A percentile compares a stretch with the other conserved stretches of the same genome.
Evolutionary conservation across 1,284 basidiomycete species (phyloP).

Genomic region (Athelia sp.): DNA sequence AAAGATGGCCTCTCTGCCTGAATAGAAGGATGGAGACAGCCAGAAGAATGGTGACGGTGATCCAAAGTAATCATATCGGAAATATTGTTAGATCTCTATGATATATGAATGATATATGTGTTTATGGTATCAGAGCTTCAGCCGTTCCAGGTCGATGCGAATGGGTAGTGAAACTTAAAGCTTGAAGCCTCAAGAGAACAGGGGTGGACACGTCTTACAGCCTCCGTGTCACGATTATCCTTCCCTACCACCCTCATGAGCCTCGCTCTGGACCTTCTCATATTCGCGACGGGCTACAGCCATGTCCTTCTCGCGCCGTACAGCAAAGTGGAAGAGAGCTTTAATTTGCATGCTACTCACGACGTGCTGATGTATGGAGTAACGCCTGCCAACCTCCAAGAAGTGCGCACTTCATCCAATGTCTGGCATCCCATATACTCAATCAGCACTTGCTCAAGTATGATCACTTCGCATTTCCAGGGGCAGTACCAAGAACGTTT

Average conservation of each 20-base stretch:
- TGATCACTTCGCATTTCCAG: constrained; percentile 88
- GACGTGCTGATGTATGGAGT: constrained; percentile 83
- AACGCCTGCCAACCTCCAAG: constrained; percentile 31
- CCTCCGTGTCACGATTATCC: too few species aligned
- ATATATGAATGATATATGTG: too few species aligned
- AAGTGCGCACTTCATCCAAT: constrained; percentile 46
- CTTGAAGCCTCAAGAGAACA: too few species aligned
- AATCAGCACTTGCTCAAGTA: constrained; percentile 44
- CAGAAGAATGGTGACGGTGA: too few species aligned
- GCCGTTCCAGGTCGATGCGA: too few species aligned
- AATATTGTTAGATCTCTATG: too few species aligned
- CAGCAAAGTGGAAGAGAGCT: constrained; percentile 97
- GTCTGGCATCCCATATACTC: constrained; percentile 4
- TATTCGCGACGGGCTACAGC: constrained; percentile 51
- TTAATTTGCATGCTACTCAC: constrained; percentile 90
- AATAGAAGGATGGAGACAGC: too few species aligned
- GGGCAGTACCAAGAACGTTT: constrained; percentile 87
- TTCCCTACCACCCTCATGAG: constrained; percentile 21
- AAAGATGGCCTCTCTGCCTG: constrained; percentile 20
- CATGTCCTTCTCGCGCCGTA: constrained; percentile 82
- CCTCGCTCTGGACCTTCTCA: constrained; percentile 44
- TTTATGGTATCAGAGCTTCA: too few species aligned
- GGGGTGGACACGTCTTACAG: too few species aligned
- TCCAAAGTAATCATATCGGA: too few species aligned
- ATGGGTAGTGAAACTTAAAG: too few species aligned